Base-by-base conservation (phyloP, 2,329 filamentous ascomycete species). In the Penicillium janthinellum region DNA sequence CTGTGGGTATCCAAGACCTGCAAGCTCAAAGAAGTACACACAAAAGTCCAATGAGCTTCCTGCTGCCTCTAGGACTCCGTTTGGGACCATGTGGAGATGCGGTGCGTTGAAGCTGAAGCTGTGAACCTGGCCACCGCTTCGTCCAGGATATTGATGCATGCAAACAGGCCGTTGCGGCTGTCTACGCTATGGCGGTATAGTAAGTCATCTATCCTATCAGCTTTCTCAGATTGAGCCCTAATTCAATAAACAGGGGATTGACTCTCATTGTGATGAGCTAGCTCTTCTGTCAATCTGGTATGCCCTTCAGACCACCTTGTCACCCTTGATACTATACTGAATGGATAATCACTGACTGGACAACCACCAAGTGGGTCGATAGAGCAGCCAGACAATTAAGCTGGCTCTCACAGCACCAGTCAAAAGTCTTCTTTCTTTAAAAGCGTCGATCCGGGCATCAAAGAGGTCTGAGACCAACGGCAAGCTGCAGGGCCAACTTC, bases 381-480 rank as follows among this genome's bases (percentile, higher is more conserved):
- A 56, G 59, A 61, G 51, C 57, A 65, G 55, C 65, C 65, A 66
- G 66, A 70, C 64, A 60, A 71, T 65, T 66, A 62, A 58, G 57
- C 58, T 59, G 56, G 54, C 48, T 20, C 44, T 14, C 45, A 49
- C 39, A 66, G 22, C 14, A 54, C 70, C 71, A 74, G 73, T 73
- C 47, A 64, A 44, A 51, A 38, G 14, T 7, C 25, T 6, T 31
- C 7, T 47, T 50, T 52, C 35, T 25, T 14, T 10, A 50, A 57
- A 50, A 57, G 49, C 53, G 59, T 68, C 60, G 61, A 63, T 69
- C 31, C n/a, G 47, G 47, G 47, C 47, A 35, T 68, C 61, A 69
- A 66, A 63, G 62, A 70, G 71, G 71, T 66, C 71, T 73, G 63
- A 73, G 70, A 69, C 66, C 61, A 20, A 57, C 72, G 72, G 72